Evolutionary conservation across 1,284 basidiomycete genomes (phyloP), one percentile per base, ranked within the genome.

Genomic region (Irpex rosettiformis): DNA sequence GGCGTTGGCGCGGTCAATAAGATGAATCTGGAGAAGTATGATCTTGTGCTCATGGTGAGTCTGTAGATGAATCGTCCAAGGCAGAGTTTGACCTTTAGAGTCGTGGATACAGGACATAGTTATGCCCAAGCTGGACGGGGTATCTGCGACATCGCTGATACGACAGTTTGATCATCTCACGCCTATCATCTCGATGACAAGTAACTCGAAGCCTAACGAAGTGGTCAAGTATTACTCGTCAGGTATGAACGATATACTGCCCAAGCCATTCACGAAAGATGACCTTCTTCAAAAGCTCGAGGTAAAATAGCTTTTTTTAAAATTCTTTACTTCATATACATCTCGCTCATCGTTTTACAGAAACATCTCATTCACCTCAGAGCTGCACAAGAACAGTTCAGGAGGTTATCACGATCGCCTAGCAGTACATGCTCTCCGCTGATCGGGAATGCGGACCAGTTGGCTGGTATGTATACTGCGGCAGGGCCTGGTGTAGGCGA

Each of bases 171-270:
- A 98, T 74, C 86, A 86, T 59, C 87, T 86, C 76, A 98, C 96
- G 48, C 96, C 96, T 2, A 97, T 97, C 72, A 97, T 98, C 67
- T 95, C 91, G 7, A 97, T 98, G 94, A 97, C 94, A 54, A 90
- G 88, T 69, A 97, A 96, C 72, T 93, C 91, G 53, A 90, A 93
- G 64, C 94, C 95, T 18, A 87, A 87, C 67, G 92, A 96, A 69
- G 86, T 96, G 64, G 86, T 94, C 82, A 92, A 86, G 8, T 96
- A 96, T 71, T 93, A 92, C 75, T 89, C 87, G 5, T 86, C 86
- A 43, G 90, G 94, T 24, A 98, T 98, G 96, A 97, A 96, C 72
- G 96, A 98, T 73, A 90, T 97, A 58, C 77, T 98, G n/a, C 91
- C 95, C 4, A 98, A 98, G 72, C 96, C 96, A 1, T 98, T 98